Base-by-base conservation (phyloP, 2,329 filamentous ascomycete genomes). In the Diatrype stigma region DNA sequence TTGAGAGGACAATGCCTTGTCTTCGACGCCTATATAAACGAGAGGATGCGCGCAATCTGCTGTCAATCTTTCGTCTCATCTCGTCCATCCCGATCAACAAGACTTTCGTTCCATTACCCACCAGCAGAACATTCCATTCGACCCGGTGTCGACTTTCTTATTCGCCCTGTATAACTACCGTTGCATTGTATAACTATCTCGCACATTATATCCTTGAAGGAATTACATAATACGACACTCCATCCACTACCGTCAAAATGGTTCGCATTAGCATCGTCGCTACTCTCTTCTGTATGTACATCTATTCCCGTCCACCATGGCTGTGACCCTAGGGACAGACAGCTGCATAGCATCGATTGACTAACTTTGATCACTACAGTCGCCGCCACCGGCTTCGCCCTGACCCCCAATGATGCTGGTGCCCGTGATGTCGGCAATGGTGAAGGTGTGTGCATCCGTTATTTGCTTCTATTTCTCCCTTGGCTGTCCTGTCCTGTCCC, bases 361-460 rank as follows among this genome's bases (percentile, higher is more conserved):
- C 26, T 30, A 10, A 30, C 26, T 46, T 48, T n/a, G 49, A 19
- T 16, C 22, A 34, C 19, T 14, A 11, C 23, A 70, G 68, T 69
- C 53, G 62, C 61, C 35, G 48, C 62, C 48, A 48, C 63, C 22
- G 62, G 56, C 37, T 49, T 66, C 12, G 67, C 67, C n/a, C 50
- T 69, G 40, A 68, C 60, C 14, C 67, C 67, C 28, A 70, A 69
- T 56, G 51, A 59, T 32, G 62, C 67, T 6, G 68, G 67, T 23
- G 66, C 68, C 34, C 62, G 63, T 46, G 61, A 68, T 47, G 67
- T 70, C 37, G 67, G 67, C 34, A 58, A 62, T 45, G 67, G 60
- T n/a, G 56, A 68, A 7, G 63, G 55, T 17, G 28, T n/a, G 45
- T 28, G 2, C n/a, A n/a, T n/a, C n/a, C n/a, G n/a, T n/a, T n/a